Evolutionary conservation across 805 yeast species (phyloP), one percentile per base, ranked within the genome.

Genomic region (Gaillardinia entomophila): DNA sequence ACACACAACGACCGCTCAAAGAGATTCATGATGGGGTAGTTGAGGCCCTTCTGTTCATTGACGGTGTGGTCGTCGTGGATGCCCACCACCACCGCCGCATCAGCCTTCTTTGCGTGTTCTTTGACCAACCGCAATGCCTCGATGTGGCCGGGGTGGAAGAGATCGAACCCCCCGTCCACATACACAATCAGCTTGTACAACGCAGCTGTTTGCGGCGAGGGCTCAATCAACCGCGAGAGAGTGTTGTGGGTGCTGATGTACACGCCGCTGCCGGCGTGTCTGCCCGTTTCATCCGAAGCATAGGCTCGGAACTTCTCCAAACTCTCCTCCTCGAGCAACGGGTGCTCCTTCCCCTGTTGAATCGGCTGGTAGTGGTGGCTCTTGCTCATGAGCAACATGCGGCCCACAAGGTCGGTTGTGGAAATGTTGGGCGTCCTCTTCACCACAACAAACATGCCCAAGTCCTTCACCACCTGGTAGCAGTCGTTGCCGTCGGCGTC

Each of bases 401-500:
- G 70, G 16, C 89, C 92, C 34, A 92, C 96, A 34, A 92, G 70
- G 51, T 92, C 97, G 0, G 98, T 92, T 3, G 98, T 92, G 38
- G 92, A 82, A 28, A 92, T 92, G 49, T 89, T 89, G 11, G 88
- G 90, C 0, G 98, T 92, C 43, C 98, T 69, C 57, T 85, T 88
- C 27, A 92, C 97, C n/a, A 86, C 87, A 14, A 80, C 72, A 53
- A 90, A 85, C 43, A 90, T 62, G n/a, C 94, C 95, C 51, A 77
- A 59, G 33, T 85, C 86, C 54, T 90, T 89, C 43, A 89, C 85
- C 16, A 56, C 69, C 36, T 82, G 81, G 60, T 92, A 92, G 49
- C 97, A 87, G 60, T 92, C 98, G 35, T 85, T 79, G 2, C 98
- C 98, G 50, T 86, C 72, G 12, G 96, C 96, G 58, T 92, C 97